Base-by-base conservation (phyloP, 805 yeast genomes). In the Candida tibetensis region DNA sequence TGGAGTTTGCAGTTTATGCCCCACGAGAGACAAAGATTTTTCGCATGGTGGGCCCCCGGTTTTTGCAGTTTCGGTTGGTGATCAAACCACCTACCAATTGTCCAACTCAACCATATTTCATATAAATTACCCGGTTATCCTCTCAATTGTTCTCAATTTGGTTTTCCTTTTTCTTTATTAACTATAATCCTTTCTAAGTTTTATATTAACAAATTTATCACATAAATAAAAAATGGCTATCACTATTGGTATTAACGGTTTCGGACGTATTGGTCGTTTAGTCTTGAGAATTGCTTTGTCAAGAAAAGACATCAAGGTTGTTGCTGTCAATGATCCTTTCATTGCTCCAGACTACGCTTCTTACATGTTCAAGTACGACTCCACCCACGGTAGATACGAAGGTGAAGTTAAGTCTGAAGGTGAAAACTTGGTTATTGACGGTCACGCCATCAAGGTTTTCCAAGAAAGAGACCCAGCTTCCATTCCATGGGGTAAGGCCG, bases 311-410 rank as follows among this genome's bases (percentile, higher is more conserved):
- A 57, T 60, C 46, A 49, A 51, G 36, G 60, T 60, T 28, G 65
- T 58, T 35, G 62, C 64, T 28, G 42, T 60, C 49, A 60, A 60
- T 44, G 65, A 60, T 45, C 65, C 65, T 28, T 60, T 60, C 49
- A 52, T 60, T 47, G 57, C 62, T 34, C 48, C 65, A 27, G 65
- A 60, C 47, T 60, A 60, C 47, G 65, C 65, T 35, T 48, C 65
- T 26, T 60, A 60, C 56, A 60, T 60, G 65, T 60, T 60, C 55
- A 58, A 60, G 49, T 60, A 60, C 50, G 65, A 60, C 51, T 60
- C 65, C 42, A 60, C 65, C 47, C 65, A 60, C 53, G 63, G 65
- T 42, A 46, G 49, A 43, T 60, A 47, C 55, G 39, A 44, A 27
- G 64, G 62, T 39, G 62, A 57, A 44, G 64, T 60, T 29, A 41